These are phyloP conservation scores for Nakazawaea wickerhamii DNA, from an alignment of 805 yeast genomes.

Conservation along the genomic window DNA sequence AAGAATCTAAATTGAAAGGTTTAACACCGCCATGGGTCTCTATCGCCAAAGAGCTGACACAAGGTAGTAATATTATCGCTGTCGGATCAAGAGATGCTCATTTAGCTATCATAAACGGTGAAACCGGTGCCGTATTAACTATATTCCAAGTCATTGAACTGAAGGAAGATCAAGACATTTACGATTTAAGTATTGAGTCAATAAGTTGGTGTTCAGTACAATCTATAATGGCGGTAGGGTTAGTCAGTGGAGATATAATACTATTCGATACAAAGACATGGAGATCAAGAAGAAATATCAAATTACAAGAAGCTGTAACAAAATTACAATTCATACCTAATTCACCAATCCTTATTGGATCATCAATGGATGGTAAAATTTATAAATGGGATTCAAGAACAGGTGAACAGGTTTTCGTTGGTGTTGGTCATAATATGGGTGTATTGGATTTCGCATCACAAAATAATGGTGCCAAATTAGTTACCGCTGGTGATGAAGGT, in stretches of 20 bases:
- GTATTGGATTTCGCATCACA: constrained; percentile 76
- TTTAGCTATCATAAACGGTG: constrained; percentile 70
- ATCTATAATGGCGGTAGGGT: constrained; percentile 75
- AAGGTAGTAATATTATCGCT: constrained; percentile 50
- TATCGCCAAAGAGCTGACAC: constrained; percentile 45
- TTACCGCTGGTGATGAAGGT: constrained; percentile 97
- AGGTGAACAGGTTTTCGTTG: constrained; percentile 69
- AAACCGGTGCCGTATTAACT: constrained; percentile 66
- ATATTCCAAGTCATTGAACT: constrained; percentile 59
- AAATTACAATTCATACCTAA: constrained; percentile 59
- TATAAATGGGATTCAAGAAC: constrained; percentile 88
- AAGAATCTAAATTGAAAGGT: constrained; percentile 65
- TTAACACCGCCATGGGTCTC: constrained; percentile 87
- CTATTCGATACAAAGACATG: constrained; percentile 81
- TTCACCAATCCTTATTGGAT: constrained; percentile 51
- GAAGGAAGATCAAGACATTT: constrained; percentile 48
- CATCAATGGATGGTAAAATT: constrained; percentile 81
- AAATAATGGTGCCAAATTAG: constrained; percentile 59
- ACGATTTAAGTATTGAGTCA: constrained; percentile 71
- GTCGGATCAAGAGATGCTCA: constrained; percentile 88
- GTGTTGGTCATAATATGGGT: constrained; percentile 93
- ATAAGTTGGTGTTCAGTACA: constrained; percentile 66
- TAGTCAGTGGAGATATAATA: constrained; percentile 82
- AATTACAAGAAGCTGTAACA: constrained; percentile 79
- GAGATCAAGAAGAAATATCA: constrained; percentile 72